Evolutionary conservation across 2,329 filamentous ascomycete species (phyloP).

Genomic region (Aspergillus quadrilineatus): DNA sequence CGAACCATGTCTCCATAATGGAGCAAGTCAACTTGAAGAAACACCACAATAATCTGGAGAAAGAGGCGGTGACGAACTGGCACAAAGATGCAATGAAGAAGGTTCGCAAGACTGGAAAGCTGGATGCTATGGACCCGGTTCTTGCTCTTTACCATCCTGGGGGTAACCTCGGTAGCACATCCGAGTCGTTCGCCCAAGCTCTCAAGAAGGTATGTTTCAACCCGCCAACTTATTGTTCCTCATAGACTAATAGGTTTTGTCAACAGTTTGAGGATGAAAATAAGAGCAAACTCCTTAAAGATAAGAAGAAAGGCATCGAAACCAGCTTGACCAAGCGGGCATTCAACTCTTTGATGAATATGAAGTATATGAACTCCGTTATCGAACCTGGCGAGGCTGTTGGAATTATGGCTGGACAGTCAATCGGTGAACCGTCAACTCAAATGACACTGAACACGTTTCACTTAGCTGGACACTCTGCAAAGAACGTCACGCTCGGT

Average conservation of each 20-base stretch:
- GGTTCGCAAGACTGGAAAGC: conserved; percentile 69
- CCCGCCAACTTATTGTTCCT: background rate
- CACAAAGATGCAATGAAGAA: conserved; percentile 73
- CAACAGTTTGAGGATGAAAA: conserved; percentile 75
- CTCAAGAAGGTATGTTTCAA: conserved; percentile 57
- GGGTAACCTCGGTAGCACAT: conserved; percentile 79
- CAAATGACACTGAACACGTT: conserved; percentile 99
- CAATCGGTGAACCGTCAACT: conserved; percentile 93
- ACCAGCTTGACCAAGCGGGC: conserved; percentile 62
- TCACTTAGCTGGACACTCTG: conserved; percentile 96
- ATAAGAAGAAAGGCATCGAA: conserved; percentile 54
- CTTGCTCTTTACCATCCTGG: conserved; percentile 71
- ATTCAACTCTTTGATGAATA: conserved; percentile 79
- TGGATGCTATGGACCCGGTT: conserved; percentile 72
- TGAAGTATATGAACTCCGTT: conserved; percentile 89
- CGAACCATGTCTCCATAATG: conserved; percentile 79
- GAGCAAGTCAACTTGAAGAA: conserved; percentile 69
- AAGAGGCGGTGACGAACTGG: conserved; percentile 63
- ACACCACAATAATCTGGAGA: conserved; percentile 56
- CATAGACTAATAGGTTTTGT: conserved; percentile 14
- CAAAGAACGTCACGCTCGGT: conserved; percentile 98
- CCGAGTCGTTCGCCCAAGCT: conserved; percentile 75
- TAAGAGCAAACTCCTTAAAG: conserved; percentile 57
- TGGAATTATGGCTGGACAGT: conserved; percentile 94
- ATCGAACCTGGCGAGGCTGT: conserved; percentile 96